A percentile compares a stretch with the other conserved stretches of the same genome.
Conservation (phyloP, 805 yeast genomes). For the Sporopachydermia quercuum region DNA sequence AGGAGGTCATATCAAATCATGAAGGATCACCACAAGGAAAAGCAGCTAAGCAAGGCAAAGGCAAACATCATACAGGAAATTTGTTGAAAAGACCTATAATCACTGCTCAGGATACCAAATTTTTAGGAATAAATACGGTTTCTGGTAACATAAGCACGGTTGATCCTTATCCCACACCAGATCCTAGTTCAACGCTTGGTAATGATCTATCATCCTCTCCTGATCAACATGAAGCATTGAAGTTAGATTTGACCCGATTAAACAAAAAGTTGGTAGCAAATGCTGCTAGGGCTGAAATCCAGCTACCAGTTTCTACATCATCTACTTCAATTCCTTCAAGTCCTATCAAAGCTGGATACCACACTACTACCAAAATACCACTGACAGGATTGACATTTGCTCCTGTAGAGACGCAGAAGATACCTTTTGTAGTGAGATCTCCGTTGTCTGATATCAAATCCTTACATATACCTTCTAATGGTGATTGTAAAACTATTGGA, state of each 20-base stretch:
- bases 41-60: no score
- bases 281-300: background rate
- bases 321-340: no score
- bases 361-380: no score
- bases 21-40: constrained; percentile 2
- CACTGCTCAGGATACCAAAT: constrained; percentile 11
- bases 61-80: no score
- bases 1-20: constrained; percentile 9
- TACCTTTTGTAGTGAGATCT: constrained; percentile 13
- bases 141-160: constrained; percentile 11
- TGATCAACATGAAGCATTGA: constrained; percentile 8
- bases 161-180: constrained; percentile 49
- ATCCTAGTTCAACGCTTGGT: constrained; percentile 47
- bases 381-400: background rate
- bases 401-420: background rate
- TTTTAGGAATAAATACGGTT: constrained; percentile 5
- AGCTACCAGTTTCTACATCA: background rate
- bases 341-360: no score
- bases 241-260: constrained; percentile 3
- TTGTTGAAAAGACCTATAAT: constrained; percentile 4
- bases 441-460: constrained; percentile 23
- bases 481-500: constrained; percentile 35
- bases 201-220: constrained; percentile 23
- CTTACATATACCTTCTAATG: constrained; percentile 26
- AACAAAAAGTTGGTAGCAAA: background rate